A percentile compares a stretch with the other conserved stretches of the same genome.
phyloP scores from a whole-genome alignment of 495 filamentous ascomycete species.

The Tetracladium setigerum region DNA sequence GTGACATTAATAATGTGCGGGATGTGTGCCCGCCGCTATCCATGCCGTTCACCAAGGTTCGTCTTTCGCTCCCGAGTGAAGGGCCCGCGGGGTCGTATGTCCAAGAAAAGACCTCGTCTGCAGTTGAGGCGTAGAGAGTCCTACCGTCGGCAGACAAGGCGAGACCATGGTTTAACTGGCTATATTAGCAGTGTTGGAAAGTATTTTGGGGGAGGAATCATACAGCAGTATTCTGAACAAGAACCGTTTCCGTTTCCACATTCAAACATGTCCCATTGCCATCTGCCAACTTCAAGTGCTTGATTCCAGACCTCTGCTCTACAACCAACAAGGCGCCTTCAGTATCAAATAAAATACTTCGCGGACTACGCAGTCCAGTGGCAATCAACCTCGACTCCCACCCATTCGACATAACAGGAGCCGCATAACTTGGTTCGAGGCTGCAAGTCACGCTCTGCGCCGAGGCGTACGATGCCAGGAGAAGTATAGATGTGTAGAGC shows the following conservation, averaged over 20 bases:
- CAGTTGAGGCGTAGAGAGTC: conserved; percentile 57
- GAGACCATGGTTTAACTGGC: conserved; percentile 59
- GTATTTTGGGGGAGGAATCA: conserved; percentile 23
- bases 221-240: conserved; percentile 33
- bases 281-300: conserved; percentile 41
- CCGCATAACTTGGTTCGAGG: conserved; percentile 8
- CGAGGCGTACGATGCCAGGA: background rate
- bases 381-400: conserved; percentile 51
- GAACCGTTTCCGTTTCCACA: conserved; percentile 26
- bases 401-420: conserved; percentile 46
- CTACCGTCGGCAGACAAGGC: conserved; percentile 52
- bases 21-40: conserved; percentile 48
- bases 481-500: too few species aligned
- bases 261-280: conserved; percentile 42
- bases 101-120: conserved; percentile 50
- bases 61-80: conserved; percentile 32
- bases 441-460: background rate
- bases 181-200: background rate
- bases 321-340: conserved; percentile 55
- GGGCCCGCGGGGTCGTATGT: conserved; percentile 43
- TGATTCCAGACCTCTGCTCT: conserved; percentile 45
- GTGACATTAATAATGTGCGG: conserved; percentile 52
- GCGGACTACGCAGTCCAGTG: conserved; percentile 41
- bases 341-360: conserved; percentile 53
- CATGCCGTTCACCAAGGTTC: conserved; percentile 52